phyloP scores from a whole-genome alignment of 176 grass and related monocot genomes.

The Thalia dealbata region DNA sequence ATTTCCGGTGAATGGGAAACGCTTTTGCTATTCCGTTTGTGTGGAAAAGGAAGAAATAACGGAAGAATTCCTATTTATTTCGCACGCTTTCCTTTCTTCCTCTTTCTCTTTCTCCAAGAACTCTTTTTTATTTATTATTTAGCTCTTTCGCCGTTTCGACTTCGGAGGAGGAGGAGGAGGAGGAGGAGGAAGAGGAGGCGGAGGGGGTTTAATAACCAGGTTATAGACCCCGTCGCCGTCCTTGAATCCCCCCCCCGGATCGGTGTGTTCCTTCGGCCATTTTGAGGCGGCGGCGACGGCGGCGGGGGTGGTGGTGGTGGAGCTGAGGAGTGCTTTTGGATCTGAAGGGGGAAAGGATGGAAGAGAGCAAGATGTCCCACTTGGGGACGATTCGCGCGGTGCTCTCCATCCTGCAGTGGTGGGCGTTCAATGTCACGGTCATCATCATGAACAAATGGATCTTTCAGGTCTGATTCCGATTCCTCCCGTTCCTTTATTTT shows the following conservation, averaged over 20 bases:
- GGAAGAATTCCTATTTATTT: too few species aligned
- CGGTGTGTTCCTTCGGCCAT: neutral
- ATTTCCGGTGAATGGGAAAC: too few species aligned
- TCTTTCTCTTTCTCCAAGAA: neutral
- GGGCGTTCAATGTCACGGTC: conserved; percentile 93
- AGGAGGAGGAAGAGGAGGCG: neutral
- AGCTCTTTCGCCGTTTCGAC: neutral
- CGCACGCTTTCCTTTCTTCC: too few species aligned
- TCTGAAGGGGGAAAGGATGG: conserved; percentile 30
- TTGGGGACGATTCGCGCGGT: conserved; percentile 46
- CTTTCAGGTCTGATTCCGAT: conserved; percentile 54
- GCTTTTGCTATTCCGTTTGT: too few species aligned
- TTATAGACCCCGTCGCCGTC: neutral
- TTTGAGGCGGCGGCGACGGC: neutral
- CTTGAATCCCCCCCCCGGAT: neutral
- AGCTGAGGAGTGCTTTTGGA: neutral
- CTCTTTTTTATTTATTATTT: too few species aligned
- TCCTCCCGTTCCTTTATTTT: neutral
- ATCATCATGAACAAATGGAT: conserved; percentile 99
- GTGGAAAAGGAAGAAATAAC: neutral
- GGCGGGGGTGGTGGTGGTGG: neutral
- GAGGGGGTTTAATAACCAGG: neutral
- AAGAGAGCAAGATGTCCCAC: conserved; percentile 37
- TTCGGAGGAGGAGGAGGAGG: neutral
- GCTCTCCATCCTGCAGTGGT: conserved; percentile 84